Evolutionary conservation across 495 filamentous ascomycete genomes (phyloP).

Genomic region (Umbilicaria muhlenbergii): DNA sequence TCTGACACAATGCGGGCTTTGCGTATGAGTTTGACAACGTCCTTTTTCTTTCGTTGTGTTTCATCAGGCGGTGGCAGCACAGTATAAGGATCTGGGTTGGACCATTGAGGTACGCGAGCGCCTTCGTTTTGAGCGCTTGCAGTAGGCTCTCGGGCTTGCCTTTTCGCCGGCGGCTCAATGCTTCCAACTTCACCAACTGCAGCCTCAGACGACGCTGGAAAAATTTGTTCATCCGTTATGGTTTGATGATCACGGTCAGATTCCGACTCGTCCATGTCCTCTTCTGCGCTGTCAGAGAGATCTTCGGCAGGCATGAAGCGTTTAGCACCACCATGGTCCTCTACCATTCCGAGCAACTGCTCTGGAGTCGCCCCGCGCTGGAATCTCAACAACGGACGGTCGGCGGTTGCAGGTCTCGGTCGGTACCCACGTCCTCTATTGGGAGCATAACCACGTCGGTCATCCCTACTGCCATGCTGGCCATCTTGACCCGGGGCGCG

Average conservation of each 20-base stretch:
- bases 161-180: conserved; percentile 28
- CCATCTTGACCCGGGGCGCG: background rate
- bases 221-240: conserved; percentile 9
- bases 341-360: conserved; percentile 15
- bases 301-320: conserved; percentile 36
- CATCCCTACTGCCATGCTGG: conserved; percentile 1
- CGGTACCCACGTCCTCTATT: conserved; percentile 6
- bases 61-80: conserved; percentile 58
- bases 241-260: conserved; percentile 29
- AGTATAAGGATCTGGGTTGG: conserved; percentile 86
- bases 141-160: conserved; percentile 31
- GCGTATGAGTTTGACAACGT: conserved; percentile 74
- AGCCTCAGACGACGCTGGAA: background rate
- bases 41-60: conserved; percentile 49
- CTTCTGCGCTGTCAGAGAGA: conserved; percentile 58
- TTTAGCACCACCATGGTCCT: conserved; percentile 17
- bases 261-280: conserved; percentile 45
- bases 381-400: conserved; percentile 28
- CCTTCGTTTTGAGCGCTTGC: conserved; percentile 25
- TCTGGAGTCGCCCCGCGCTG: conserved; percentile 26
- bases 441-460: background rate
- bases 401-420: conserved; percentile 22
- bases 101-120: conserved; percentile 56
- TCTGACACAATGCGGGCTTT: conserved; percentile 48
- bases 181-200: background rate